Base-by-base conservation (phyloP, 768 basidiomycete genomes). In the Neoboletus magnificus region DNA sequence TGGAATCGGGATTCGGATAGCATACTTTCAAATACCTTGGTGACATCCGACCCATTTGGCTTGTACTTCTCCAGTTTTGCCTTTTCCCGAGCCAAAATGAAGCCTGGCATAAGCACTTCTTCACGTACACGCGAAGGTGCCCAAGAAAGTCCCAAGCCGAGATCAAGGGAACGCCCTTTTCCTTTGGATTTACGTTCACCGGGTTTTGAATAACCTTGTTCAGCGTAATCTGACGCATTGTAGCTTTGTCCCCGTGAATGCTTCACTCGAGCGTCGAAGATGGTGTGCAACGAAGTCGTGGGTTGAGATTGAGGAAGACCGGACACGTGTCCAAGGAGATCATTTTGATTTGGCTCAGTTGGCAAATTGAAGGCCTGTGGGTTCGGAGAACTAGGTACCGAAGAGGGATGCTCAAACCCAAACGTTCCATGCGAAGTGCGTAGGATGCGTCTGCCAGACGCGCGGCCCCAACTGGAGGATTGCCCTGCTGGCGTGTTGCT, bases 141-240 rank as follows among this genome's bases (percentile, higher is more conserved):
- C 88, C 88, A 89, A 15, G 85, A 73, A 41, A 90, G 74, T 6
- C 85, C 86, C 16, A 89, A 68, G 2, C 83, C 83, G 10, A 89
- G 78, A 67, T 89, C 88, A 36, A 90, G 70, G 25, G 87, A 89
- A 25, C 86, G 84, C 1, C 87, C 86, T 65, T 85, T 87, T 7
- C 75, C 72, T 29, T 78, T 70, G 29, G 70, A 49, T 59, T 65
- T 60, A 8, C 55, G 63, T 59, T 59, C 67, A 50, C 40, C 29
- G 13, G 39, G 42, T 18, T 56, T 62, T 29, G 49, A 49, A 59
- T 59, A 15, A 54, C 48, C 27, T 50, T 56, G 35, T 33, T 57
- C 57, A 29, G 37, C 52, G 62, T 59, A 67, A 41, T 70, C 66
- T 15, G 54, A n/a, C 27, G 67, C 65, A 23, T 69, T 54, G 62